These are phyloP conservation scores for Olyra latifolia DNA, from an alignment of 176 grass and related monocot genomes.

Conservation along the genomic window DNA sequence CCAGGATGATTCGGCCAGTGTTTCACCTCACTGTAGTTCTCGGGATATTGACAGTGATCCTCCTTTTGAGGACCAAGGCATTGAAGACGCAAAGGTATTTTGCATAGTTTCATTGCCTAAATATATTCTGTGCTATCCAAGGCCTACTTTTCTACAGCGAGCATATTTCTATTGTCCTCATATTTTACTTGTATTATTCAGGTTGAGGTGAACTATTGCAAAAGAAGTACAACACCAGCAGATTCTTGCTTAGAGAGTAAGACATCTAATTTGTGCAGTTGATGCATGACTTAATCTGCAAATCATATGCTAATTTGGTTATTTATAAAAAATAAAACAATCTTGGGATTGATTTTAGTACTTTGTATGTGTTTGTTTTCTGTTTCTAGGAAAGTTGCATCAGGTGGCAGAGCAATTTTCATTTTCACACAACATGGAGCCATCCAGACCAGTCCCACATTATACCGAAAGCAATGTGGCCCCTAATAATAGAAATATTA, in stretches of 20 bases:
- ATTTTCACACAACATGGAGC: slow-evolving; percentile 32
- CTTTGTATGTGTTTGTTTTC: slow-evolving; percentile 20
- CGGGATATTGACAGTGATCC: slow-evolving; percentile 35
- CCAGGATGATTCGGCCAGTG: slow-evolving; percentile 24
- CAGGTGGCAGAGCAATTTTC: slow-evolving; percentile 42
- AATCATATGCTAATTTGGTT: slow-evolving; percentile 15
- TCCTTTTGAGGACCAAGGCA: slow-evolving; percentile 40
- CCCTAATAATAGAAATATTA: slow-evolving; percentile 46
- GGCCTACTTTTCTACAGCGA: not conserved
- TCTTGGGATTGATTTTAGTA: slow-evolving; percentile 27
- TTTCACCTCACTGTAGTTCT: slow-evolving; percentile 41
- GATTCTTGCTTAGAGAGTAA: slow-evolving; percentile 51
- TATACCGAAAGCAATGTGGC: slow-evolving; percentile 31
- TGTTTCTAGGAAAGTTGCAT: slow-evolving; percentile 39
- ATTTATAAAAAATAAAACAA: slow-evolving; percentile 4
- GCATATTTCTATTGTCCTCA: slow-evolving; percentile 18
- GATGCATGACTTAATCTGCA: slow-evolving; percentile 10
- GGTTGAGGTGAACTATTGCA: slow-evolving; percentile 56
- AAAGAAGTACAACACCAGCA: slow-evolving; percentile 21
- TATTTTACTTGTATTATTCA: slow-evolving; percentile 44
- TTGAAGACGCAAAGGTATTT: slow-evolving; percentile 43
- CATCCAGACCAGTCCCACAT: slow-evolving; percentile 18
- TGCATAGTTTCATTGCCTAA: slow-evolving; percentile 14
- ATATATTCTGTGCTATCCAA: not conserved
- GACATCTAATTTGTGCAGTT: slow-evolving; percentile 26